Evolutionary conservation across 164 flowering plant species (phyloP).

Genomic region (Umbilicus rupestris): DNA sequence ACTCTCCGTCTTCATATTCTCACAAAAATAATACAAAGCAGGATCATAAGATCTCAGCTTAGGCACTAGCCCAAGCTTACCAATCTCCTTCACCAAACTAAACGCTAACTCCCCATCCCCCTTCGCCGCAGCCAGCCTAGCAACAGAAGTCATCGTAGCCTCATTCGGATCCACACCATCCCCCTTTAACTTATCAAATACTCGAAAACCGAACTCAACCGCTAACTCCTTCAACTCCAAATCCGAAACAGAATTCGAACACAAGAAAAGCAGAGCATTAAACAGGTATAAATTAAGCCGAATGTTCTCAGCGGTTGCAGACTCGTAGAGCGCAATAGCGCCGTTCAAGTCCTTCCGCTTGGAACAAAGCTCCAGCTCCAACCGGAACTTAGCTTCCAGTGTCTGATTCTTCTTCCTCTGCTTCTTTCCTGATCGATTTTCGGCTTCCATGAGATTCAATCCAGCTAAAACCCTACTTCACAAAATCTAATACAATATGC

Average conservation of each 20-base stretch:
- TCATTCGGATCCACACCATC: conserved; percentile 43
- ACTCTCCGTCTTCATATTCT: conserved; percentile 40
- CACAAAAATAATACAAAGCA: conserved; percentile 55
- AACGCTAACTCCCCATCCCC: conserved; percentile 65
- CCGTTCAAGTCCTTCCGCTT: conserved; percentile 47
- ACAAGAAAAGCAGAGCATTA: conserved; percentile 64
- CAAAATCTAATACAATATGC: background rate
- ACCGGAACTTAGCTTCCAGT: conserved; percentile 39
- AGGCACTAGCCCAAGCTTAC: conserved; percentile 25
- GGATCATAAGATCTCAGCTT: conserved; percentile 61
- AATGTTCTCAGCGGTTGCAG: conserved; percentile 28
- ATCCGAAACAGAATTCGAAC: conserved; percentile 36
- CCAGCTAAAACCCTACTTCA: background rate
- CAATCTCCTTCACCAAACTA: conserved; percentile 38
- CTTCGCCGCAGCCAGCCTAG: conserved; percentile 64
- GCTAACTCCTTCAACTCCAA: conserved; percentile 22
- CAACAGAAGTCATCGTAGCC: conserved; percentile 64
- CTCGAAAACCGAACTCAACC: conserved; percentile 39
- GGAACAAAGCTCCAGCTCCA: conserved; percentile 47
- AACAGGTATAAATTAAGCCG: conserved; percentile 41
- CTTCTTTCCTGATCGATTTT: background rate
- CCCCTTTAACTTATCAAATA: conserved; percentile 45
- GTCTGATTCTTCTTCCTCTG: conserved; percentile 27
- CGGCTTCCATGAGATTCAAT: background rate
- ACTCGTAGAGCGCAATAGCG: conserved; percentile 59